Evolutionary conservation across 257 asterid species (phyloP).

Genomic region (Oldenlandia corymbosa): DNA sequence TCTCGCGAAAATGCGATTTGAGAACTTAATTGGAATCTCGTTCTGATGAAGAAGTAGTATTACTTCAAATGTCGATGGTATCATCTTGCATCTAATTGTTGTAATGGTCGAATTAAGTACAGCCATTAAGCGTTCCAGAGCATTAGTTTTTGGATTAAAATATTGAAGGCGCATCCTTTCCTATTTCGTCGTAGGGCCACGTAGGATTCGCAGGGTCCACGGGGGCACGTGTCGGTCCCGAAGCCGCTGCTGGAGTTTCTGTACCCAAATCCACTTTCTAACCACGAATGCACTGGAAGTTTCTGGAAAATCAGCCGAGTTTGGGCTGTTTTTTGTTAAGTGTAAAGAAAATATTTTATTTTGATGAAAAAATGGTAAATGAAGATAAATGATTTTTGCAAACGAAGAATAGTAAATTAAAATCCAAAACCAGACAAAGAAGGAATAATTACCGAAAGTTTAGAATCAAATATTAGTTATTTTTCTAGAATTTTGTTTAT

Average conservation of each 20-base stretch:
- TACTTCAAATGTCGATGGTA: not conserved
- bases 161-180: constrained; percentile 46
- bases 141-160: constrained; percentile 9
- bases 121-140: constrained; percentile 2
- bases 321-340: no score
- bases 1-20: not conserved
- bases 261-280: constrained; percentile 13
- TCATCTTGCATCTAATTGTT: not conserved
- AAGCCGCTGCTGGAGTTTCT: constrained; percentile 13
- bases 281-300: constrained; percentile 31
- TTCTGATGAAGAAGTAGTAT: not conserved
- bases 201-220: constrained; percentile 29
- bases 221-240: constrained; percentile 37
- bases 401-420: no score
- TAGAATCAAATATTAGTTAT: no score
- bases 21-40: not conserved
- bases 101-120: not conserved
- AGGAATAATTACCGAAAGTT: no score
- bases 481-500: no score
- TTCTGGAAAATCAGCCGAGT: constrained; percentile 47
- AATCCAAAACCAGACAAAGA: no score
- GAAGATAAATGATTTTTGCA: no score
- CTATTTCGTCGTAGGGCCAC: constrained; percentile 42
- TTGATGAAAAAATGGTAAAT: no score
- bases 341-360: no score